Evolutionary conservation across 306 rosid species (phyloP).

Genomic region (Cucurbita pepo): DNA sequence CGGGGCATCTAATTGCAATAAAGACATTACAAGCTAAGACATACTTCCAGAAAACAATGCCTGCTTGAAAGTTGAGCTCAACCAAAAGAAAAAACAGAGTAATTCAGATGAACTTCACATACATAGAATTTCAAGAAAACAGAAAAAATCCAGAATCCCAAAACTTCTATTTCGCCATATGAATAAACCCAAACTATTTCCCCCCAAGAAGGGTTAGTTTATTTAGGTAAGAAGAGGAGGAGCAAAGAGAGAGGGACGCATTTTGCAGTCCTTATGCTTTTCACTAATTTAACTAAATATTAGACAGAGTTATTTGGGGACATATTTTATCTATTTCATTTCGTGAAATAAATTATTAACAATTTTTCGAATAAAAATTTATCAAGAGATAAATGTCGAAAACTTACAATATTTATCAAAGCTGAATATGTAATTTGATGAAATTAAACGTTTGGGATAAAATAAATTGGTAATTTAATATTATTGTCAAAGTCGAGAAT

Average conservation of each 20-base stretch:
- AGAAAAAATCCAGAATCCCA: background rate
- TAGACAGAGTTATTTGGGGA: too few relatives aligned
- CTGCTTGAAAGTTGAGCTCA: background rate
- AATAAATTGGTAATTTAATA: too few relatives aligned
- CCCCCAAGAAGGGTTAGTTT: background rate
- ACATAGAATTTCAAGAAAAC: background rate
- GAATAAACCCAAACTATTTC: background rate
- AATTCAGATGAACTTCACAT: background rate
- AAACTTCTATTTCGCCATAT: background rate
- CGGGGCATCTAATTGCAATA: background rate
- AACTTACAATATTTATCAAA: too few relatives aligned
- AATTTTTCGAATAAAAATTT: too few relatives aligned
- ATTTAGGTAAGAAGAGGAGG: background rate
- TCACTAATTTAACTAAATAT: too few relatives aligned
- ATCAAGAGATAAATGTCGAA: too few relatives aligned
- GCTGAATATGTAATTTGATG: too few relatives aligned
- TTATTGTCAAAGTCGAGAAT: too few relatives aligned
- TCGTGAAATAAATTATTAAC: too few relatives aligned
- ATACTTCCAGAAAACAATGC: background rate
- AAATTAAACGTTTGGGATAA: too few relatives aligned
- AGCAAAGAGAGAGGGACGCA: background rate
- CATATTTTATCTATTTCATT: too few relatives aligned
- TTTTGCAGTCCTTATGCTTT: background rate
- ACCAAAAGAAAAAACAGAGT: background rate
- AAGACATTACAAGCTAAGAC: background rate